Evolutionary conservation across 129 eudicot genomes (phyloP), one percentile per base, ranked within the genome.

Genomic region (Centrapalus pauciflorus): DNA sequence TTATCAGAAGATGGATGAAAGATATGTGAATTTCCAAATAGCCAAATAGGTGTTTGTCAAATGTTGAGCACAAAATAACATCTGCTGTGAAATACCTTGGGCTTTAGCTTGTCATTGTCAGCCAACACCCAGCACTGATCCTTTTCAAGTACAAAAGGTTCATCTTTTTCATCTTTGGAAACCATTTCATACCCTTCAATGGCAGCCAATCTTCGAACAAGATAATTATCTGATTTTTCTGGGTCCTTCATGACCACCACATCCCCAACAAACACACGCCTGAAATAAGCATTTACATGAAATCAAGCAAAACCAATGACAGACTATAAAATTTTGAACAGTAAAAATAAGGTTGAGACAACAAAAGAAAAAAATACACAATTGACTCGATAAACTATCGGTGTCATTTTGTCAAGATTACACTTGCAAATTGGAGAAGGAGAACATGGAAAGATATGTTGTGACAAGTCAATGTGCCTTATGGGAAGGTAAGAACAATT

Each of bases 231-330:
- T 0, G 89, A 71, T 62, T 82, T 79, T 74, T 76, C 79, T n/a
- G 98, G 98, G 83, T 88, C 98, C 81, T 93, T 93, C 79, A 93
- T 26, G n/a, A 93, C 84, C 65, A 93, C 98, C 69, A 93, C 92
- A 68, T 93, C 98, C 74, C 96, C 98, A 70, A 93, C 86, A 76
- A 75, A 86, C 32, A 86, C 89, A 58, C 76, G 80, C 73, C 98
- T 93, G 84, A 25, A 37, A 80, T 27, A 75, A 62, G 34, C 69
- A 64, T 37, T 64, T 63, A 55, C 46, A 76, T 20, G 12, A 26
- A 54, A 46, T 73, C 56, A 73, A 28, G 73, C 41, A 48, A 35
- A 14, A 6, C 24, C 11, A 45, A 49, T 52, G 52, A 35, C 34
- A 16, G 16, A n/a, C n/a, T n/a, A n/a, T n/a, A n/a, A n/a, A n/a